phyloP scores from a whole-genome alignment of 768 basidiomycete species.

The Infundibulicybe gibba region DNA sequence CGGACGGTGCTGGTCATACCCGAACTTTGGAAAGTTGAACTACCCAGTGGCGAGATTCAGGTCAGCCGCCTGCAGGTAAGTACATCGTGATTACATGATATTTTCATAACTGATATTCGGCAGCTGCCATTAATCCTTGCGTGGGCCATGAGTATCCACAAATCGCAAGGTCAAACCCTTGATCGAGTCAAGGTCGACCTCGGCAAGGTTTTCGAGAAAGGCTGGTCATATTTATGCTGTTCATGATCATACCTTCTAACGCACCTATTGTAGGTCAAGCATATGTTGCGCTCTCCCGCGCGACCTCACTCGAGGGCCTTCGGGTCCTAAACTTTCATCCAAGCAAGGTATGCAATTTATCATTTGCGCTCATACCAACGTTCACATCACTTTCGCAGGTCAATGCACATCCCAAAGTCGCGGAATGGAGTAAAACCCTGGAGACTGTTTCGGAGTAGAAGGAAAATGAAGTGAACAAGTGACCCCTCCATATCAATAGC shows the following conservation, averaged over 20 bases:
- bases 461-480: background rate
- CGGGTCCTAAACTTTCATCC: slow-evolving; percentile 82
- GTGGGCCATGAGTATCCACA: slow-evolving; percentile 99
- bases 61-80: slow-evolving; percentile 76
- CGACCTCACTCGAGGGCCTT: slow-evolving; percentile 79
- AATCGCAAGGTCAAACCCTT: slow-evolving; percentile 95
- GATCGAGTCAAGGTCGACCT: slow-evolving; percentile 94
- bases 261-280: slow-evolving; percentile 62
- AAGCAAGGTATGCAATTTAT: slow-evolving; percentile 47
- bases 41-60: slow-evolving; percentile 84
- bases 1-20: slow-evolving; percentile 58
- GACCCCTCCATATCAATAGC: background rate
- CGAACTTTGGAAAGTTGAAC: slow-evolving; percentile 84
- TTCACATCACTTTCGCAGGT: slow-evolving; percentile 38
- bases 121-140: slow-evolving; percentile 86
- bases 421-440: slow-evolving; percentile 68
- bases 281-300: slow-evolving; percentile 89
- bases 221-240: slow-evolving; percentile 25
- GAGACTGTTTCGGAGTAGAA: slow-evolving; percentile 37
- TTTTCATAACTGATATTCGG: background rate
- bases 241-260: slow-evolving; percentile 1
- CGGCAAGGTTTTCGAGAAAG: slow-evolving; percentile 90
- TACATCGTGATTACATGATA: slow-evolving; percentile 1
- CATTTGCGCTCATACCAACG: background rate
- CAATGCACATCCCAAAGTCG: slow-evolving; percentile 68